Evolutionary conservation across 1,139 yeast species (phyloP).

Genomic region (Chernovozyma aurita): DNA sequence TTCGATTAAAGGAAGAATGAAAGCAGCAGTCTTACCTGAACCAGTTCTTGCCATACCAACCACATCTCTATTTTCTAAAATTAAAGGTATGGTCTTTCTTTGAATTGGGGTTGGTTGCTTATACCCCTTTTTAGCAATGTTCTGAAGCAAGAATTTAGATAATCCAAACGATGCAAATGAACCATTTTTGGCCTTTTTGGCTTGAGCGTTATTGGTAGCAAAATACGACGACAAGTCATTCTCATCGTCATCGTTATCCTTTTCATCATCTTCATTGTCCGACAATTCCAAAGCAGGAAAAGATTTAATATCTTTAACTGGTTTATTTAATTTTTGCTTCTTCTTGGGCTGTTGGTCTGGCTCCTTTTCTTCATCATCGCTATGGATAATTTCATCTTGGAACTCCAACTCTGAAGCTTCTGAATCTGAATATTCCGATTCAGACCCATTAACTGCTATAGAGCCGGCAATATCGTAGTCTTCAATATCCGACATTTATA

Average conservation of each 20-base stretch:
- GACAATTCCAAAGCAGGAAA: constrained; percentile 70
- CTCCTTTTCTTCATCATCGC: constrained; percentile 30
- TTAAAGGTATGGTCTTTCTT: constrained; percentile 87
- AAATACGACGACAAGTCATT: constrained; percentile 41
- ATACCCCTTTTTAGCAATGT: constrained; percentile 81
- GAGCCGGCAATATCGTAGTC: constrained; percentile 69
- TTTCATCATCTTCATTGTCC: constrained; percentile 56
- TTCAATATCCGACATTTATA: constrained; percentile 44
- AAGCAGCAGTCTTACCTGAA: constrained; percentile 98
- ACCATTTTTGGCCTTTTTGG: constrained; percentile 70
- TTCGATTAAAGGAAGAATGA: constrained; percentile 89
- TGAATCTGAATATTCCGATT: constrained; percentile 31
- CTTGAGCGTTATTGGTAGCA: constrained; percentile 38
- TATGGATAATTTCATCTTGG: constrained; percentile 57
- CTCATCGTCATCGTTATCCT: constrained; percentile 28
- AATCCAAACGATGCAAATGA: constrained; percentile 89
- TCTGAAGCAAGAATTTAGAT: constrained; percentile 63
- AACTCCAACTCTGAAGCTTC: constrained; percentile 28
- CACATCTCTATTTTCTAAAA: constrained; percentile 84
- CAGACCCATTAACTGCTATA: constrained; percentile 33
- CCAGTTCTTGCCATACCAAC: constrained; percentile 99
- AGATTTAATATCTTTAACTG: constrained; percentile 13
- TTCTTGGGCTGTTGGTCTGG: constrained; percentile 13
- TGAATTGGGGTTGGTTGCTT: constrained; percentile 97
- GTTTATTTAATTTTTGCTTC: constrained; percentile 13